A percentile compares a stretch with the other conserved stretches of the same genome.
phyloP scores from a whole-genome alignment of 192 early-diverging fungal species.

The Paraglomus brasilianum region DNA sequence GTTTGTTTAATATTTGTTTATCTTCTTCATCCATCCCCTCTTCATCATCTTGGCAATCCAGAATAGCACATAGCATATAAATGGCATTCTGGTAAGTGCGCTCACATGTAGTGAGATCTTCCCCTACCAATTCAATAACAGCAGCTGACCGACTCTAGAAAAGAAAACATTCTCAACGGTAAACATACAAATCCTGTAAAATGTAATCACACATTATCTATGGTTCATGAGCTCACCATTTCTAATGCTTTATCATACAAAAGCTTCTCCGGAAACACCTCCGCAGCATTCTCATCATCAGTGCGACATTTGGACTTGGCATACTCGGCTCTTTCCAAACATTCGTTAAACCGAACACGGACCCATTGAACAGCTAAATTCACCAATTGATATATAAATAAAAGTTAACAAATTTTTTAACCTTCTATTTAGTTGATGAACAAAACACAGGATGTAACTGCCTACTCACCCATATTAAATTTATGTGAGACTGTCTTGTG shows the following conservation, averaged over 20 bases:
- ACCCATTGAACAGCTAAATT: slow-evolving; percentile 86
- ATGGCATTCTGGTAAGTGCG: slow-evolving; percentile 73
- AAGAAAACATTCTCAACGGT: background rate
- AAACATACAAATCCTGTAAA: background rate
- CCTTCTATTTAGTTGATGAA: background rate
- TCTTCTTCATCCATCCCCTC: slow-evolving; percentile 55
- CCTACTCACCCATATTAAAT: slow-evolving; percentile 39
- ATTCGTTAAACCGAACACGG: slow-evolving; percentile 86
- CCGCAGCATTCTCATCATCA: slow-evolving; percentile 52
- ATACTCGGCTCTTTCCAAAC: slow-evolving; percentile 77
- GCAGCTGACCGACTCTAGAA: slow-evolving; percentile 59
- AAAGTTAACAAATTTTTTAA: slow-evolving; percentile 32
- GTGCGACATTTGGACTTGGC: slow-evolving; percentile 53
- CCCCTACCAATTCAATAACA: slow-evolving; percentile 61
- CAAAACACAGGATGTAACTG: background rate
- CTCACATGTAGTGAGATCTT: slow-evolving; percentile 66
- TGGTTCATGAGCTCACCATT: slow-evolving; percentile 43
- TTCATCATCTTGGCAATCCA: slow-evolving; percentile 50
- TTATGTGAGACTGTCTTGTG: slow-evolving; percentile 39
- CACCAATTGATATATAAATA: slow-evolving; percentile 42
- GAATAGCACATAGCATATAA: slow-evolving; percentile 71
- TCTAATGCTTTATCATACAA: slow-evolving; percentile 74
- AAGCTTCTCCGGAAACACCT: slow-evolving; percentile 62
- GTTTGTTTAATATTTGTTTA: slow-evolving; percentile 49
- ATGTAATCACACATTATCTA: background rate